Percentiles rank a stretch among this genome's conserved stretches.
phyloP scores from a whole-genome alignment of 352 stramenopile species.

The Thalassiosira ordinaria region DNA sequence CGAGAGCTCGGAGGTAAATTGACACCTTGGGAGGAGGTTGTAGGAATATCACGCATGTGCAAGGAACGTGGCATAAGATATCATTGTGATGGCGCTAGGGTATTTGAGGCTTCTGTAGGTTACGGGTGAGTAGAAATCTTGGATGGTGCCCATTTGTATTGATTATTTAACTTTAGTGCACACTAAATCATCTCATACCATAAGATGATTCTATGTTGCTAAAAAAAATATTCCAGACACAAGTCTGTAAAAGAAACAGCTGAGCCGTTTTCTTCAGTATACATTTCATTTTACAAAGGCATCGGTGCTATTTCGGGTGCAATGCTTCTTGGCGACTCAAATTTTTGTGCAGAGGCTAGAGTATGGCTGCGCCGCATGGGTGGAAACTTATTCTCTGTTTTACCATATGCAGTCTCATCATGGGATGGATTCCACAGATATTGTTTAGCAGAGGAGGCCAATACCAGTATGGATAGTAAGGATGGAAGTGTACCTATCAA shows the following conservation, averaged over 20 bases:
- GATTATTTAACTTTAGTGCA: no score
- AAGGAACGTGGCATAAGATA: slow-evolving; percentile 61
- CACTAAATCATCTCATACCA: no score
- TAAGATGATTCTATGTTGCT: no score
- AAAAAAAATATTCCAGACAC: slow-evolving; percentile 18
- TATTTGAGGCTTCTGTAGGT: slow-evolving; percentile 77
- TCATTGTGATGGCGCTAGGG: slow-evolving; percentile 84
- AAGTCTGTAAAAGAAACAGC: slow-evolving; percentile 58
- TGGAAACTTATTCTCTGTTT: slow-evolving; percentile 81
- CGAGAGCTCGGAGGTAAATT: slow-evolving; percentile 83
- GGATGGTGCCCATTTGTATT: not conserved
- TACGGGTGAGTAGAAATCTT: slow-evolving; percentile 44
- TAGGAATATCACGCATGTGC: slow-evolving; percentile 61
- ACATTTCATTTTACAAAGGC: slow-evolving; percentile 86
- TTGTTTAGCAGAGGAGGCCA: slow-evolving; percentile 19
- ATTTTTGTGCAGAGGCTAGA: slow-evolving; percentile 76
- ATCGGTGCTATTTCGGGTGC: slow-evolving; percentile 76
- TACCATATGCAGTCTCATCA: slow-evolving; percentile 77
- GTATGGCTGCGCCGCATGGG: slow-evolving; percentile 85
- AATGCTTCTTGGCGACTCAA: slow-evolving; percentile 75
- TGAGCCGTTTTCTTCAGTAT: slow-evolving; percentile 78
- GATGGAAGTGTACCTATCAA: not conserved
- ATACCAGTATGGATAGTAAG: not conserved
- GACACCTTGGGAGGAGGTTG: slow-evolving; percentile 77
- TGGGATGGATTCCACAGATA: slow-evolving; percentile 69